A percentile compares a stretch with the other conserved stretches of the same genome.
These are phyloP conservation scores for Malassezia sp. DNA, from an alignment of 1,284 basidiomycete species.

Conservation along the genomic window DNA sequence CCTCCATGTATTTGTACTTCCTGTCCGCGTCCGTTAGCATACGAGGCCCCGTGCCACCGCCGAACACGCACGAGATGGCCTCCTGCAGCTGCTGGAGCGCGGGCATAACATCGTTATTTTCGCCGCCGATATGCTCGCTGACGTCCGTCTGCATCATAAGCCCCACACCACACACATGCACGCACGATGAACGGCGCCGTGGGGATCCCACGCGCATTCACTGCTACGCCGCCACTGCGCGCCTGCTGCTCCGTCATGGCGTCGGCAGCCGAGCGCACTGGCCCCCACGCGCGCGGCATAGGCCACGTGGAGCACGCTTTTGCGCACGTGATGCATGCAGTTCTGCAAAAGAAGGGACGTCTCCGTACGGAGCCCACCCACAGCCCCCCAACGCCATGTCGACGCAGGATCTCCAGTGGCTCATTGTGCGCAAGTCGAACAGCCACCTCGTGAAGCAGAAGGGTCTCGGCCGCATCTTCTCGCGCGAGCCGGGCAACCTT, in stretches of 20 bases:
- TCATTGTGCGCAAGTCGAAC: constrained; percentile 37
- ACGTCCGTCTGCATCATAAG: constrained; percentile 76
- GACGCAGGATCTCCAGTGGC: constrained; percentile 45
- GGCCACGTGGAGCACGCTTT: neutral
- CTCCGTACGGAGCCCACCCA: neutral
- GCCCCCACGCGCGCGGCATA: neutral
- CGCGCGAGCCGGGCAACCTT: constrained; percentile 42
- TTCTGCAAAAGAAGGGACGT: constrained; percentile 10
- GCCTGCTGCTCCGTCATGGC: neutral
- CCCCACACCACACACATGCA: constrained; percentile 66
- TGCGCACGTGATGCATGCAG: constrained; percentile 15
- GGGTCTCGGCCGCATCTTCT: constrained; percentile 42
- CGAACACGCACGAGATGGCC: constrained; percentile 63
- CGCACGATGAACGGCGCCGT: constrained; percentile 86
- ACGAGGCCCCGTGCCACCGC: no score
- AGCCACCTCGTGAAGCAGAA: constrained; percentile 45
- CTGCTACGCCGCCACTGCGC: constrained; percentile 14
- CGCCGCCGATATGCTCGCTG: constrained; percentile 69
- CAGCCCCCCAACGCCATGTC: constrained; percentile 10
- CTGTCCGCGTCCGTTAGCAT: constrained; percentile 54
- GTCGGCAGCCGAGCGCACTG: neutral
- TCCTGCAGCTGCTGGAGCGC: constrained; percentile 77
- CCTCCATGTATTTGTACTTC: constrained; percentile 97
- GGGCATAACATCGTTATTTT: constrained; percentile 66
- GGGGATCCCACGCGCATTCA: constrained; percentile 80